These are phyloP conservation scores for Lichtheimia ornata DNA, from an alignment of 371 early-diverging fungal genomes.

Conservation along the genomic window DNA sequence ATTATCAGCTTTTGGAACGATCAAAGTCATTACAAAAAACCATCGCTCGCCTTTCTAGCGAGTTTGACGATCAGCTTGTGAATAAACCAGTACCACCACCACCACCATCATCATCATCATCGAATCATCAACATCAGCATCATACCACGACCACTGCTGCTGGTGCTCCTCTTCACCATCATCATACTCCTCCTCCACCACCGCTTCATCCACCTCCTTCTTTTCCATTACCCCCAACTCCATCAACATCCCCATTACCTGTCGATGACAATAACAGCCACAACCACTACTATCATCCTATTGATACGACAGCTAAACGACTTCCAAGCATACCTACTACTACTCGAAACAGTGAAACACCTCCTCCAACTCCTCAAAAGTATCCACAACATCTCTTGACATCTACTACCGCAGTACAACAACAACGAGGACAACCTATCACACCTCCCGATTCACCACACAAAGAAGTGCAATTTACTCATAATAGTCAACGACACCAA, in stretches of 20 bases:
- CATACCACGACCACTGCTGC: background rate
- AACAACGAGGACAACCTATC: slow-evolving; percentile 1
- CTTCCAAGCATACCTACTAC: too few species aligned
- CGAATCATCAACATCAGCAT: background rate
- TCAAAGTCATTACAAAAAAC: slow-evolving; percentile 15
- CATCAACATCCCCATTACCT: slow-evolving; percentile 7
- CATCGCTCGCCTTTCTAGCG: slow-evolving; percentile 11
- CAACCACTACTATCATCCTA: background rate
- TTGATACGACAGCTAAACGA: too few species aligned
- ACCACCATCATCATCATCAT: background rate
- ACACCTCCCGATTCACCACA: slow-evolving; percentile 16
- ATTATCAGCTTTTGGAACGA: slow-evolving; percentile 18
- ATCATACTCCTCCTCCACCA: background rate
- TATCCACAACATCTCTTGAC: background rate
- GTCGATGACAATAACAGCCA: background rate
- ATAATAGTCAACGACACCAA: background rate
- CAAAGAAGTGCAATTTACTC: background rate
- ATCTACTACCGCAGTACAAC: background rate
- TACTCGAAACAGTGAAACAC: background rate
- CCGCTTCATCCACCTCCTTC: slow-evolving; percentile 19
- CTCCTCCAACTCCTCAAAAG: slow-evolving; percentile 9
- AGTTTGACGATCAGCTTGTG: slow-evolving; percentile 5
- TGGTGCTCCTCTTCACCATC: too few species aligned
- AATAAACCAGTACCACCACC: background rate
- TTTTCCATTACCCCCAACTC: slow-evolving; percentile 12